A percentile compares a stretch with the other conserved stretches of the same genome.
phyloP scores from a whole-genome alignment of 768 basidiomycete genomes.

The Xerocomus brunneocitrinus region DNA sequence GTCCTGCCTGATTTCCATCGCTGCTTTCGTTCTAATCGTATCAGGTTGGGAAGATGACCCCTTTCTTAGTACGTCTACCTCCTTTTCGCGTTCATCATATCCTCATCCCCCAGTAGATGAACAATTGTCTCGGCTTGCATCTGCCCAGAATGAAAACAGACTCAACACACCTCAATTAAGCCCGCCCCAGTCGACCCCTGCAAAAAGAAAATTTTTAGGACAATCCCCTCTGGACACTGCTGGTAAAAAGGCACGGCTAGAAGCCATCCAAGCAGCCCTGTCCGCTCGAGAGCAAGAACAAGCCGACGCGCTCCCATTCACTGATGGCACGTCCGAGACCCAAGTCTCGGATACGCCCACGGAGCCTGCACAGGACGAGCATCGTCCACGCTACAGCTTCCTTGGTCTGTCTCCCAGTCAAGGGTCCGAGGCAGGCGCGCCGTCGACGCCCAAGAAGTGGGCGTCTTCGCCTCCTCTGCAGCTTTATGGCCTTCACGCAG shows the following conservation, averaged over 20 bases:
- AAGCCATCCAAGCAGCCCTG: constrained; percentile 14
- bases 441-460: constrained; percentile 16
- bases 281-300: neutral
- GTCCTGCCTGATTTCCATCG: neutral
- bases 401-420: constrained; percentile 16
- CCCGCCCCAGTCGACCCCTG: neutral
- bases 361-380: neutral
- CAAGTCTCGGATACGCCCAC: neutral
- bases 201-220: constrained; percentile 5
- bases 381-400: constrained; percentile 11
- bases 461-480: neutral
- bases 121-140: neutral
- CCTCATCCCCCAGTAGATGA: constrained; percentile 3
- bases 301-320: constrained; percentile 16
- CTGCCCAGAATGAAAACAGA: neutral
- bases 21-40: neutral
- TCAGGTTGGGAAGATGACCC: constrained; percentile 34
- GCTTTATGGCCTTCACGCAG: neutral
- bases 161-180: constrained; percentile 3
- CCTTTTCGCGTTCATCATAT: too few species aligned
- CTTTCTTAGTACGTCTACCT: constrained; percentile 6
- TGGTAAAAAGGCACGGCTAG: constrained; percentile 2
- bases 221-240: neutral
- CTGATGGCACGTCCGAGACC: constrained; percentile 1
- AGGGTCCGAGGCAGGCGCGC: constrained; percentile 5